These are phyloP conservation scores for Ophiocordyceps unilateralis DNA, from an alignment of 2,329 filamentous ascomycete species.

Conservation along the genomic window DNA sequence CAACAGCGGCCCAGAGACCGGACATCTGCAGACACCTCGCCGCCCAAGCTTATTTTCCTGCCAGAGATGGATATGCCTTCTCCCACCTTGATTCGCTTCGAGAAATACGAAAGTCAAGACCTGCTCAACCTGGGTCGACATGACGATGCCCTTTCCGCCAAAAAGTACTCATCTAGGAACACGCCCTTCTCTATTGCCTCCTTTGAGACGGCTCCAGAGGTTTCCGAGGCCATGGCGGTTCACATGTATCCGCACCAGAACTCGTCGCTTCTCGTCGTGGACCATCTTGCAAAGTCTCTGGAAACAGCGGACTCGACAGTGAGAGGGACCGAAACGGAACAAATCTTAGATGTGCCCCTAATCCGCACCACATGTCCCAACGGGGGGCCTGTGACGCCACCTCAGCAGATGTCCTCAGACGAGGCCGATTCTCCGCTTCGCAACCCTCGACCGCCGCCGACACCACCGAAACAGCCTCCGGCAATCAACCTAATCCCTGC, in stretches of 20 bases:
- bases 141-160: conserved; percentile 35
- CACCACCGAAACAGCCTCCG: conserved; percentile 25
- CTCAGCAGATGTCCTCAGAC: conserved; percentile 29
- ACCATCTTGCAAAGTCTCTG: conserved; percentile 34
- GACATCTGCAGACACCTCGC: not conserved
- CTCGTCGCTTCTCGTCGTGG: conserved; percentile 42
- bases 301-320: conserved; percentile 22
- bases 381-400: conserved; percentile 31
- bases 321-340: conserved; percentile 7
- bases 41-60: not conserved
- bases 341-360: conserved; percentile 14
- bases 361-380: conserved; percentile 22
- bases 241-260: conserved; percentile 49
- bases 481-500: conserved; percentile 44
- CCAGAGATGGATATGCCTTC: conserved; percentile 1
- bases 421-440: conserved; percentile 44
- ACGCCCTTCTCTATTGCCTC: conserved; percentile 47
- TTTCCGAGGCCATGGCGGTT: conserved; percentile 45
- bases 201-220: conserved; percentile 43
- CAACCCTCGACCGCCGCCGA: conserved; percentile 42
- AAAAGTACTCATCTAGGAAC: conserved; percentile 34
- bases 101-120: conserved; percentile 16
- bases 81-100: conserved; percentile 7
- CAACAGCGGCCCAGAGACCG: not conserved
- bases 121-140: conserved; percentile 29